phyloP scores from a whole-genome alignment of 2,329 filamentous ascomycete genomes.

The Aspergillus uvarum region DNA sequence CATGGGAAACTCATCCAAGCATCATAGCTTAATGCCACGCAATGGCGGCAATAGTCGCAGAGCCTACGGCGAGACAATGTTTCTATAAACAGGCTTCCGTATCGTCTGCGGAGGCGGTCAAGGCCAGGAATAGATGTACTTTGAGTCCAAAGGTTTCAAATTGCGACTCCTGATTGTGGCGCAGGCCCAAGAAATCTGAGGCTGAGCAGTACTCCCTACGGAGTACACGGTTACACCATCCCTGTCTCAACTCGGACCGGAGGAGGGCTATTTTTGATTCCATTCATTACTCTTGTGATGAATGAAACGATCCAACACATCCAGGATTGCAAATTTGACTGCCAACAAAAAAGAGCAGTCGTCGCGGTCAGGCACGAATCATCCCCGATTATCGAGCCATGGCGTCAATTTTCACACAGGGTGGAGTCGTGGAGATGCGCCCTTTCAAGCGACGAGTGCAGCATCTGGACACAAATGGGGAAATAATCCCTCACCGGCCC shows the following conservation, averaged over 20 bases:
- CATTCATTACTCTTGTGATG: too few species aligned
- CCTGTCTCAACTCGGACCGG: too few species aligned
- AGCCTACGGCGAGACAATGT: neutral
- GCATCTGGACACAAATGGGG: neutral
- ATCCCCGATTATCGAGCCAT: neutral
- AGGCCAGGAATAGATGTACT: neutral
- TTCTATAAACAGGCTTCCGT: neutral
- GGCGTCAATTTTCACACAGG: neutral
- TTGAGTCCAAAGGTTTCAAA: too few species aligned
- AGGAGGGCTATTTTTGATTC: too few species aligned
- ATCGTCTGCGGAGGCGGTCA: neutral
- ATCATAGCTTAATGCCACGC: slow-evolving; percentile 5
- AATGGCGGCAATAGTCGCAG: neutral
- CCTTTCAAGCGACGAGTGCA: neutral
- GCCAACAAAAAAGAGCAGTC: neutral
- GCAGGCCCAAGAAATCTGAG: neutral
- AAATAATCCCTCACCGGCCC: neutral
- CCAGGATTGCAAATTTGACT: too few species aligned
- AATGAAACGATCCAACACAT: too few species aligned
- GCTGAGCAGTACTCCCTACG: neutral
- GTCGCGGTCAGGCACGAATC: neutral
- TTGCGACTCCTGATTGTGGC: neutral
- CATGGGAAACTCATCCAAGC: neutral
- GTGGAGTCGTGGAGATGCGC: neutral
- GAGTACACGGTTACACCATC: neutral